These are phyloP conservation scores for Kwoniella heveanensis DNA, from an alignment of 768 basidiomycete genomes.

Conservation along the genomic window DNA sequence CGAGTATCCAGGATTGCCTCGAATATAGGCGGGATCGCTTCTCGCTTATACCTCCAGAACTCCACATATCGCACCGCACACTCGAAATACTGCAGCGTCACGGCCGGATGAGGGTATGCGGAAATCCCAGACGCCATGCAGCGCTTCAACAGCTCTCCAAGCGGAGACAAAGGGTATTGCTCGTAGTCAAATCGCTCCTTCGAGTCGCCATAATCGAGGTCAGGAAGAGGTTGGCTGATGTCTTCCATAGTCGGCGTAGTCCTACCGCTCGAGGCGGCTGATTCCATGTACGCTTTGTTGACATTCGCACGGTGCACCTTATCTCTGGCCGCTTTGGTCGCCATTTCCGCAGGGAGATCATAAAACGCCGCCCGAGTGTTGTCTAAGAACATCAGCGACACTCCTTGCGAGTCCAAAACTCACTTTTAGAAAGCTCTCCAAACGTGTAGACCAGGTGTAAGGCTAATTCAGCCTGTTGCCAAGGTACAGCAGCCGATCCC, in stretches of 20 bases:
- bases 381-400: constrained; percentile 52
- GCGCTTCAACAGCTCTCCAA: constrained; percentile 84
- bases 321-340: constrained; percentile 57
- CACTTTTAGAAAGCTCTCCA: constrained; percentile 84
- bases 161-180: constrained; percentile 76
- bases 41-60: constrained; percentile 92
- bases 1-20: constrained; percentile 82
- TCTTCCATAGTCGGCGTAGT: constrained; percentile 36
- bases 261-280: constrained; percentile 33
- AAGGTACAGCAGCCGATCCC: constrained; percentile 68
- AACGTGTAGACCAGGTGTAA: constrained; percentile 92
- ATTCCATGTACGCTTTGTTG: constrained; percentile 35
- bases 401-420: constrained; percentile 41
- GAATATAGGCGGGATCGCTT: constrained; percentile 80
- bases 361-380: constrained; percentile 87
- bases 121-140: constrained; percentile 82
- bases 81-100: constrained; percentile 90
- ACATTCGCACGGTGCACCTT: constrained; percentile 38
- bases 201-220: constrained; percentile 6
- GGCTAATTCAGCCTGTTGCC: constrained; percentile 92
- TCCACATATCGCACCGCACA: constrained; percentile 87
- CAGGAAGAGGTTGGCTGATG: constrained; percentile 3
- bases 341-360: constrained; percentile 69
- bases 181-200: constrained; percentile 51
- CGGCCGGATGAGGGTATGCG: constrained; percentile 77